A percentile compares a stretch with the other conserved stretches of the same genome.
phyloP scores from a whole-genome alignment of 148 eudicot species.

The Tetragonia tetragonoides region DNA sequence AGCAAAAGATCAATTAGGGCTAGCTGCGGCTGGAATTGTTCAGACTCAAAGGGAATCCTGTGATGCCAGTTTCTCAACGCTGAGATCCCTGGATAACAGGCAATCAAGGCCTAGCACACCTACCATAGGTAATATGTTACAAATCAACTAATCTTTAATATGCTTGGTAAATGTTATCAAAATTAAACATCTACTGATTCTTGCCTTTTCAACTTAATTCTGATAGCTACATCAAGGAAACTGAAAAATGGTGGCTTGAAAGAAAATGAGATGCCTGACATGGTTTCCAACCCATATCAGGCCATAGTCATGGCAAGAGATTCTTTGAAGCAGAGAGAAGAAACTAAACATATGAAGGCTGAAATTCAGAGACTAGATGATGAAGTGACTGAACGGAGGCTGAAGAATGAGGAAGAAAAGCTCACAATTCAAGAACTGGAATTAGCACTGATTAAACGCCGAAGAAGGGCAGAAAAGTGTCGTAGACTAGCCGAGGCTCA shows the following conservation, averaged over 20 bases:
- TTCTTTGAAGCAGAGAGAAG: conserved; percentile 81
- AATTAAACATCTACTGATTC: background rate
- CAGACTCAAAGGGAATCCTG: conserved; percentile 46
- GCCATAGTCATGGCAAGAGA: conserved; percentile 90
- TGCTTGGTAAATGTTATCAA: background rate
- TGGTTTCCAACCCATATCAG: conserved; percentile 70
- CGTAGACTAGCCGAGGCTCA: conserved; percentile 85
- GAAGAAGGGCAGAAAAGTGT: conserved; percentile 77
- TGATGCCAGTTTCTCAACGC: conserved; percentile 42
- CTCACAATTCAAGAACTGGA: conserved; percentile 73
- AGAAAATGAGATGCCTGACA: conserved; percentile 66
- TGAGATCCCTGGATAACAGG: conserved; percentile 62
- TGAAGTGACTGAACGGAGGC: conserved; percentile 54
- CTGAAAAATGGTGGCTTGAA: conserved; percentile 37
- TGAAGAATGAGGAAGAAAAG: conserved; percentile 80
- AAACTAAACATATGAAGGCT: conserved; percentile 58
- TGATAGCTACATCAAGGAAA: conserved; percentile 58
- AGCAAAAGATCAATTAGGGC: conserved; percentile 58
- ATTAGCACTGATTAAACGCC: conserved; percentile 58
- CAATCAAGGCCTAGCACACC: conserved; percentile 64
- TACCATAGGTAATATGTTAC: conserved; percentile 48
- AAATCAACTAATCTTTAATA: background rate
- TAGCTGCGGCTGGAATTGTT: conserved; percentile 92
- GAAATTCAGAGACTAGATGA: conserved; percentile 77
- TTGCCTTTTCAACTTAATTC: background rate